Percentiles rank a stretch among this genome's conserved stretches.
phyloP scores from a whole-genome alignment of 1,139 yeast genomes.

The Scheffersomyces insectosa region DNA sequence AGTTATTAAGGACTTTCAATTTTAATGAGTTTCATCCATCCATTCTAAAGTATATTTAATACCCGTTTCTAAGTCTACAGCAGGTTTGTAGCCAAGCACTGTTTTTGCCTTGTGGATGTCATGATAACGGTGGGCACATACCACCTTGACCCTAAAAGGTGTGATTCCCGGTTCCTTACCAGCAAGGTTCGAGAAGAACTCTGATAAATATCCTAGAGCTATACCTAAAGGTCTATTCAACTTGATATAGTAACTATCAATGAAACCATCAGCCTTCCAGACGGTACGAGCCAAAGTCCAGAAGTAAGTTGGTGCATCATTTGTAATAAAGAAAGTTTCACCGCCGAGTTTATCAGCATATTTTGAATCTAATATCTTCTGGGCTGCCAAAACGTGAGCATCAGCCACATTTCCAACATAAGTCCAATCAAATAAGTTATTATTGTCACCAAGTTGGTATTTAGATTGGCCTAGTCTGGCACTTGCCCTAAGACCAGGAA shows the following conservation, averaged over 20 bases:
- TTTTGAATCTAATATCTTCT: slow-evolving; percentile 56
- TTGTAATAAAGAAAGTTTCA: slow-evolving; percentile 85
- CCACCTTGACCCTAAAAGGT: slow-evolving; percentile 89
- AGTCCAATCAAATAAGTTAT: slow-evolving; percentile 93
- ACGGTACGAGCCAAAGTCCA: slow-evolving; percentile 97
- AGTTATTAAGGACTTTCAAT: too few relatives aligned
- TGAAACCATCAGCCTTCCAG: slow-evolving; percentile 94
- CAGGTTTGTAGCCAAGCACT: slow-evolving; percentile 77
- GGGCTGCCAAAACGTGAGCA: slow-evolving; percentile 91
- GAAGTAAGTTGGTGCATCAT: slow-evolving; percentile 92
- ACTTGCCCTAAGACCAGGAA: slow-evolving; percentile 87
- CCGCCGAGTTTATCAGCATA: slow-evolving; percentile 61
- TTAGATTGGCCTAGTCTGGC: slow-evolving; percentile 85
- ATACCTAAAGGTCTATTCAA: slow-evolving; percentile 75
- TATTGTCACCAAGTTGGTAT: slow-evolving; percentile 92
- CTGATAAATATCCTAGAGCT: slow-evolving; percentile 76
- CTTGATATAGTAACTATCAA: slow-evolving; percentile 68
- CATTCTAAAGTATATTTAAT: slow-evolving; percentile 78
- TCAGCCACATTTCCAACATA: slow-evolving; percentile 99
- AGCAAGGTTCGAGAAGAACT: slow-evolving; percentile 62
- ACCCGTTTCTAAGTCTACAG: slow-evolving; percentile 79
- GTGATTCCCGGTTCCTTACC: slow-evolving; percentile 95
- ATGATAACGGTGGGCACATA: slow-evolving; percentile 94
- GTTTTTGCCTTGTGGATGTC: slow-evolving; percentile 85
- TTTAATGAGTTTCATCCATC: slow-evolving; percentile 68